Percentiles rank a stretch among this genome's conserved stretches.
These are phyloP conservation scores for Deinandra increscens DNA, from an alignment of 129 eudicot genomes.

Conservation along the genomic window DNA sequence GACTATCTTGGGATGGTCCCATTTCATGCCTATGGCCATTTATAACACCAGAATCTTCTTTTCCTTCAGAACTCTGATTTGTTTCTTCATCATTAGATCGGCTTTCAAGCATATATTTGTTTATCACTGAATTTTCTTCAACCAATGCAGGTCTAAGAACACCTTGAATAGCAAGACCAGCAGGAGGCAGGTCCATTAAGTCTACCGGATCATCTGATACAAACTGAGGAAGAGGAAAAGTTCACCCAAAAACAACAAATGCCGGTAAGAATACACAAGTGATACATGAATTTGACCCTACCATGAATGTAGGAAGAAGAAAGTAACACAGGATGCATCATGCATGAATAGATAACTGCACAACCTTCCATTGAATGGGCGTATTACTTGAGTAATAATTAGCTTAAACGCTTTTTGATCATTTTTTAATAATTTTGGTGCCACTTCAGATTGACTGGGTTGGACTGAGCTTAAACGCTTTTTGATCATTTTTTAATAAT, in stretches of 20 bases:
- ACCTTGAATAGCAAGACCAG: slow-evolving; percentile 87
- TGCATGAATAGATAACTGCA: background rate
- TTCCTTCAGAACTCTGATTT: slow-evolving; percentile 35
- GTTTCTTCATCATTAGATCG: slow-evolving; percentile 32
- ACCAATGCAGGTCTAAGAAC: slow-evolving; percentile 72
- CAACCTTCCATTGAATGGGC: background rate
- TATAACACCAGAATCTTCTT: slow-evolving; percentile 38
- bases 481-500: no score
- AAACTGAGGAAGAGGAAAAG: slow-evolving; percentile 44
- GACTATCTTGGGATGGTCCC: slow-evolving; percentile 38
- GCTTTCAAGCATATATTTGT: slow-evolving; percentile 44
- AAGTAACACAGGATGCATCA: slow-evolving; percentile 1
- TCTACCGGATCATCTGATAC: slow-evolving; percentile 73
- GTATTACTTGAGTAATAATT: background rate
- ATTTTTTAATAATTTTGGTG: no score
- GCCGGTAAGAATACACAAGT: background rate
- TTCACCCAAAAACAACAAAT: slow-evolving; percentile 16
- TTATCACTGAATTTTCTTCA: slow-evolving; percentile 69
- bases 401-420: no score
- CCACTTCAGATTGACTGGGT: no score
- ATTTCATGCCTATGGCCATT: slow-evolving; percentile 56
- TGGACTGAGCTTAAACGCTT: no score
- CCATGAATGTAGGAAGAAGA: slow-evolving; percentile 6
- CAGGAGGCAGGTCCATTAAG: slow-evolving; percentile 88
- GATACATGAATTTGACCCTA: slow-evolving; percentile 4